These are phyloP conservation scores for Chaetomium tenue DNA, from an alignment of 495 filamentous ascomycete species.

Conservation along the genomic window DNA sequence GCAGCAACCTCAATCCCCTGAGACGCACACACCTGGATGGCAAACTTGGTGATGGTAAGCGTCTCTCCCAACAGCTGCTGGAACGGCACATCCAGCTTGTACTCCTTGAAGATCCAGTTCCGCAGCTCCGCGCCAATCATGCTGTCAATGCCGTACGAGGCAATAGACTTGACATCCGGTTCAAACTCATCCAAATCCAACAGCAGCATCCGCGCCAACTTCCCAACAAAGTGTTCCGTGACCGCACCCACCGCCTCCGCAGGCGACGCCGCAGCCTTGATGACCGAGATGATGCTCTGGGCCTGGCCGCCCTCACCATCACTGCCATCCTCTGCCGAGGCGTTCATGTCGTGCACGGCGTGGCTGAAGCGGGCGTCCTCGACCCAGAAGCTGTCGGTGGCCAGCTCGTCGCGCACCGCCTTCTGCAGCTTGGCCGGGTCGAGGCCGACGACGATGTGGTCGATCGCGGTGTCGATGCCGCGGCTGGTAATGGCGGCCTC, in stretches of 20 bases:
- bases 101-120: slow-evolving; percentile 50
- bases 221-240: neutral
- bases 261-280: neutral
- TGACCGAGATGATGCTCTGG: neutral
- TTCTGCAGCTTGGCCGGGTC: slow-evolving; percentile 35
- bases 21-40: neutral
- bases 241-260: neutral
- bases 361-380: slow-evolving; percentile 32
- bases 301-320: slow-evolving; percentile 5
- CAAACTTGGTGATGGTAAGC: slow-evolving; percentile 1
- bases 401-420: slow-evolving; percentile 41
- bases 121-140: slow-evolving; percentile 51
- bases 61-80: slow-evolving; percentile 34
- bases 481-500: slow-evolving; percentile 22
- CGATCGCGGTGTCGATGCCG: slow-evolving; percentile 6
- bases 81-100: slow-evolving; percentile 42
- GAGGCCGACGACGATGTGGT: slow-evolving; percentile 35
- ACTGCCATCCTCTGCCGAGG: slow-evolving; percentile 11
- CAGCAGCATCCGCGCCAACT: neutral
- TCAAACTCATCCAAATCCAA: slow-evolving; percentile 29
- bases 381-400: slow-evolving; percentile 42
- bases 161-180: slow-evolving; percentile 17
- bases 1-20: neutral
- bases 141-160: slow-evolving; percentile 45
- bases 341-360: slow-evolving; percentile 23